phyloP scores from a whole-genome alignment of 257 asterid genomes.

The Leptodermis oblonga region DNA sequence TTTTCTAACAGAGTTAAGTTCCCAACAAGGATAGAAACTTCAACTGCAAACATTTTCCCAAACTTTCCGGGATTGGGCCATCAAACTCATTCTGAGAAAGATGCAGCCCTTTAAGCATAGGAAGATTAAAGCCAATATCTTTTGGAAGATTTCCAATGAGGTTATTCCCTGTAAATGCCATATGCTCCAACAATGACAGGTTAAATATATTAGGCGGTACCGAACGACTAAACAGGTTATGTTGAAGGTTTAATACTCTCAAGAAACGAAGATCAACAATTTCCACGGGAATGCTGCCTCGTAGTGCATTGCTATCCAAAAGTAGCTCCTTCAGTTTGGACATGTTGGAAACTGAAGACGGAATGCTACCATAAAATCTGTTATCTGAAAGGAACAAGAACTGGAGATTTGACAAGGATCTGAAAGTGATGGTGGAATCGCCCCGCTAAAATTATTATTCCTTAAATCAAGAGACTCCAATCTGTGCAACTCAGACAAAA shows the following conservation, averaged over 20 bases:
- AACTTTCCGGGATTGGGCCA: slow-evolving; percentile 19
- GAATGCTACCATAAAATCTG: slow-evolving; percentile 10
- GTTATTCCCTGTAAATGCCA: not conserved
- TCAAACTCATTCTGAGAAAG: slow-evolving; percentile 7
- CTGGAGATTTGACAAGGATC: slow-evolving; percentile 11
- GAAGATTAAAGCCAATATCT: slow-evolving; percentile 17
- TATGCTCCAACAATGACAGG: not conserved
- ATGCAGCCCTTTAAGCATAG: slow-evolving; percentile 12
- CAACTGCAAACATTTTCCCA: slow-evolving; percentile 20
- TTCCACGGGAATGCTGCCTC: slow-evolving; percentile 20
- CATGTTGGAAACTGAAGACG: slow-evolving; percentile 14
- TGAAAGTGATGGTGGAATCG: slow-evolving; percentile 17
- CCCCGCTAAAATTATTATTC: slow-evolving; percentile 17
- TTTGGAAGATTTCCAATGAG: slow-evolving; percentile 18
- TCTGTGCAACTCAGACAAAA: not conserved
- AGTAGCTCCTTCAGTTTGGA: not conserved
- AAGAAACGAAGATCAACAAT: slow-evolving; percentile 21
- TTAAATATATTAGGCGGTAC: slow-evolving; percentile 17
- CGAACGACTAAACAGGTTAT: slow-evolving; percentile 16
- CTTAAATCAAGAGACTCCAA: slow-evolving; percentile 4
- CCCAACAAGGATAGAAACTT: slow-evolving; percentile 15
- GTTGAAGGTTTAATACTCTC: not conserved
- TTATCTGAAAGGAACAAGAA: not conserved
- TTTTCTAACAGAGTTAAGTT: slow-evolving; percentile 15
- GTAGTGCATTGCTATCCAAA: not conserved